Evolutionary conservation across 208 protist species (phyloP).

Genomic region (Leishmania major): DNA sequence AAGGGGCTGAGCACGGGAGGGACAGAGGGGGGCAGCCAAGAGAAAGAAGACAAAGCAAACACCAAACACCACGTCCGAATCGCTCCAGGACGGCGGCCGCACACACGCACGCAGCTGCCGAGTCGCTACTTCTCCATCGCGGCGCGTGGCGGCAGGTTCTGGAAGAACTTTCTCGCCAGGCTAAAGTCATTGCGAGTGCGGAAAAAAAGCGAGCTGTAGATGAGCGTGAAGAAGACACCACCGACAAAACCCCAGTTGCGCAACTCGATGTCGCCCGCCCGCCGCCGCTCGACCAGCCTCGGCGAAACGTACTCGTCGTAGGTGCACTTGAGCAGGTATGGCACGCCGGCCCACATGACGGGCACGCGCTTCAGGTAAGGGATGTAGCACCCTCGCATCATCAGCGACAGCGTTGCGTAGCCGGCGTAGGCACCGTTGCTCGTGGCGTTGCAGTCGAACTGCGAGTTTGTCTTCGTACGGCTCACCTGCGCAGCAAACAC

Average conservation of each 20-base stretch:
- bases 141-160: slow-evolving; percentile 29
- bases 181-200: slow-evolving; percentile 54
- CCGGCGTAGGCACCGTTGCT: slow-evolving; percentile 82
- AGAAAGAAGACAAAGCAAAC: neutral
- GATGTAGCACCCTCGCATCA: slow-evolving; percentile 68
- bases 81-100: neutral
- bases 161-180: slow-evolving; percentile 29
- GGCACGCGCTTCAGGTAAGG: slow-evolving; percentile 56
- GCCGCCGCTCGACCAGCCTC: slow-evolving; percentile 55
- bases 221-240: slow-evolving; percentile 79
- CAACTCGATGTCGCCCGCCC: slow-evolving; percentile 56
- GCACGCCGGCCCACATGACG: slow-evolving; percentile 49
- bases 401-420: slow-evolving; percentile 69
- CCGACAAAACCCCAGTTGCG: slow-evolving; percentile 87
- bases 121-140: neutral
- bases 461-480: slow-evolving; percentile 46
- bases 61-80: neutral
- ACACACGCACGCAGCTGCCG: neutral
- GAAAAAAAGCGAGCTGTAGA: slow-evolving; percentile 72
- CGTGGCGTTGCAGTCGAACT: slow-evolving; percentile 65
- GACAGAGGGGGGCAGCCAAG: neutral
- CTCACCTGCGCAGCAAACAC: slow-evolving; percentile 67
- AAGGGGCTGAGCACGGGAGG: neutral
- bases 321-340: slow-evolving; percentile 71
- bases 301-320: slow-evolving; percentile 86